These are phyloP conservation scores for Discostella stelligeroides DNA, from an alignment of 108 stramenopile genomes.

Conservation along the genomic window DNA sequence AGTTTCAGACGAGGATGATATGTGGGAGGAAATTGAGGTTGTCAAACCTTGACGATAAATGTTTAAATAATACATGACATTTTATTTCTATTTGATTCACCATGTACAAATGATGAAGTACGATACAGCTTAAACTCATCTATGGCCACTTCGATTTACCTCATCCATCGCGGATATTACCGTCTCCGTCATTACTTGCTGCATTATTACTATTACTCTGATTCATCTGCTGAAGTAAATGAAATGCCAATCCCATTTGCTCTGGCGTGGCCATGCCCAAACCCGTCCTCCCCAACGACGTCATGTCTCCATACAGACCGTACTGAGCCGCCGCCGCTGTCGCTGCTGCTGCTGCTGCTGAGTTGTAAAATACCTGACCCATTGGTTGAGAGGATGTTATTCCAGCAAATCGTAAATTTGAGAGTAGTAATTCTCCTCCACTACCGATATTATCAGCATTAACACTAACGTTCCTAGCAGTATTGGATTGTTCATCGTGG, in stretches of 20 bases:
- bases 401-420: constrained; percentile 2
- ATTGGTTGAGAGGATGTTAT: background rate
- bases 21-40: constrained; percentile 28
- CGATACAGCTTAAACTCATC: too few relatives aligned
- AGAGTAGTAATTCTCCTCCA: constrained; percentile 2
- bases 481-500: background rate
- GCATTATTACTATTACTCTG: background rate
- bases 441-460: background rate
- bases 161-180: constrained; percentile 1
- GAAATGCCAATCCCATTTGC: constrained; percentile 13
- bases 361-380: constrained; percentile 4
- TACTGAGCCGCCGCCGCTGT: background rate
- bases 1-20: constrained; percentile 5
- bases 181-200: background rate
- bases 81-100: background rate
- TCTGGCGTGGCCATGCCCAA: constrained; percentile 10
- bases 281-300: background rate
- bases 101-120: too few relatives aligned
- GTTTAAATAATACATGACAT: background rate
- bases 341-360: background rate
- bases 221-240: constrained; percentile 11
- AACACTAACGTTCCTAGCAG: background rate
- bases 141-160: background rate
- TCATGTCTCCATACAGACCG: constrained; percentile 7
- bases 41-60: constrained; percentile 5